A percentile compares a stretch with the other conserved stretches of the same genome.
phyloP scores from a whole-genome alignment of 1,139 yeast species.

The Lodderomyces parapsilosis region DNA sequence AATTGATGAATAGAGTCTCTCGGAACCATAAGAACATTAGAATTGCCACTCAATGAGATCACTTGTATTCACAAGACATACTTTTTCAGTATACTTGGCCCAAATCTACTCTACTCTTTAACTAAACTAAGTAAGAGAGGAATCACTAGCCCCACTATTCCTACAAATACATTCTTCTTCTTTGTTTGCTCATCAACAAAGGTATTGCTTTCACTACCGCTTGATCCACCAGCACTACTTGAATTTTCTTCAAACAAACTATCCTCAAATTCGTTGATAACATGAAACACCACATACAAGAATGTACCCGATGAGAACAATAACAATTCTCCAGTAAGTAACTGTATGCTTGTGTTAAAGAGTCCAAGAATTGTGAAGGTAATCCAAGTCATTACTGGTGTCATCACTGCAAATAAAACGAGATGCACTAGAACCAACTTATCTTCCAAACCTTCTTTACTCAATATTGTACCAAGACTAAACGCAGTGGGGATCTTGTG shows the following conservation, averaged over 20 bases:
- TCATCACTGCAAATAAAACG: conserved; percentile 46
- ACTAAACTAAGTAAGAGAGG: conserved; percentile 17
- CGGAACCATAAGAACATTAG: too few relatives aligned
- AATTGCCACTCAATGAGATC: too few relatives aligned
- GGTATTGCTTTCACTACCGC: conserved; percentile 4
- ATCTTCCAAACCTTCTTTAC: conserved; percentile 30
- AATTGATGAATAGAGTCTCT: too few relatives aligned
- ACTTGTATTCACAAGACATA: too few relatives aligned
- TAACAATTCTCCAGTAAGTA: conserved; percentile 48
- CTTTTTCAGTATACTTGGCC: too few relatives aligned
- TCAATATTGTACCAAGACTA: conserved; percentile 59
- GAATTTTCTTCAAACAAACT: not conserved
- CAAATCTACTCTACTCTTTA: conserved; percentile 9
- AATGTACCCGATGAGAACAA: conserved; percentile 74
- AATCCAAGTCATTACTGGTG: conserved; percentile 52
- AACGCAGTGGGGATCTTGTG: conserved; percentile 80
- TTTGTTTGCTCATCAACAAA: conserved; percentile 6
- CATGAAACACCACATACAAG: conserved; percentile 66
- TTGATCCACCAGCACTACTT: not conserved
- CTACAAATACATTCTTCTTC: conserved; percentile 12
- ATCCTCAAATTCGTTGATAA: conserved; percentile 38
- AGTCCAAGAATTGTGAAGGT: conserved; percentile 41
- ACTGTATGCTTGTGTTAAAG: conserved; percentile 26
- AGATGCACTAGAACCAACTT: conserved; percentile 41
- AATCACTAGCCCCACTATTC: conserved; percentile 17